Base-by-base conservation (phyloP, 495 filamentous ascomycete species). In the Penicillium lividum region DNA sequence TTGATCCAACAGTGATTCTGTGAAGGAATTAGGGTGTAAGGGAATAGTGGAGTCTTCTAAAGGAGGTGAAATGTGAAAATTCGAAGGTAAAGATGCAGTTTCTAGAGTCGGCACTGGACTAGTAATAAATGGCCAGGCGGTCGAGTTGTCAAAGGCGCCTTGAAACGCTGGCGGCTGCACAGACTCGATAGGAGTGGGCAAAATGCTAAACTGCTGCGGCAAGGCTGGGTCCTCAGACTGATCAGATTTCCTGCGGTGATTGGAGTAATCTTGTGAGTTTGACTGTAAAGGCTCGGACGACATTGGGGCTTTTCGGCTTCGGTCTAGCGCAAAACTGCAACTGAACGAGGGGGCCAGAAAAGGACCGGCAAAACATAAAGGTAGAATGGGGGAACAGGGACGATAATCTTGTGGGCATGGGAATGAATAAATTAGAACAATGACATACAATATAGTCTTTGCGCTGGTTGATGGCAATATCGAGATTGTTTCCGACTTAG, bases 181-280 rank as follows among this genome's bases (percentile, higher is more conserved):
- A 53, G 62, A 56, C 47, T 68, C 62, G 29, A 65, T 46, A 9
- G 53, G 18, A 54, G 60, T 43, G n/a, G 63, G 51, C 9, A 51
- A 28, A 51, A 46, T 27, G 5, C 53, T 53, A 36, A 47, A 16
- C 29, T 60, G 45, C 38, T 56, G 34, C 15, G 49, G 51, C 43
- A 52, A 58, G 57, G 43, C 40, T 65, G 64, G 53, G 28, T 44
- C 53, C 15, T 58, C 45, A 33, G 63, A 57, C 16, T 42, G 51
- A 56, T 56, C 57, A 36, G 53, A 54, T 33, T 61, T 50, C 47
- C 67, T 70, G 58, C 27, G 38, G 30, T 58, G 51, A 56, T 49
- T 65, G 25, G 58, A 59, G 40, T 46, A 44, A 54, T 66, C 29
- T 51, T 62, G 62, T 68, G 62, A 70, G 67, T 58, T 59, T 56